Conservation (phyloP, 306 rosid species). For the Aeschynomene evenia region DNA sequence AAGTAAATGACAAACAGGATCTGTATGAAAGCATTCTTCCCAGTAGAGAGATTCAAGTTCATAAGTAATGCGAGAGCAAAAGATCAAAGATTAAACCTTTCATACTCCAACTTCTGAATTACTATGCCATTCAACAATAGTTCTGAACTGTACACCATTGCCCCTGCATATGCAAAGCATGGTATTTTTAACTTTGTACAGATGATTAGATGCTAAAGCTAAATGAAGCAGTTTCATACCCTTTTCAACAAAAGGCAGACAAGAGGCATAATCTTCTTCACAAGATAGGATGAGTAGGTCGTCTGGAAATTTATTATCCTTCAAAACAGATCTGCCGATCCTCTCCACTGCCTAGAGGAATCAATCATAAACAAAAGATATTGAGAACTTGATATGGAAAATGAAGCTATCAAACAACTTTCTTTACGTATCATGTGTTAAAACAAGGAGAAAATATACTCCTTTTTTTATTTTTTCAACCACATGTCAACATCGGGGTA, state of each 20-base stretch:
- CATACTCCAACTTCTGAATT: constrained; percentile 84
- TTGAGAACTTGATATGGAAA: too few relatives aligned
- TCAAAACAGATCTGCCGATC: constrained; percentile 55
- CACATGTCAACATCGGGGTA: neutral
- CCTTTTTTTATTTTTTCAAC: neutral
- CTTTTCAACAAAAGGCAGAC: constrained; percentile 80
- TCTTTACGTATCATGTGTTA: neutral
- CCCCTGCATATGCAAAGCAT: constrained; percentile 58
- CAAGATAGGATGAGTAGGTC: constrained; percentile 81
- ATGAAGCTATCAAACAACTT: neutral
- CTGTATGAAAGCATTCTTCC: constrained; percentile 17
- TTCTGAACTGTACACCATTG: constrained; percentile 78
- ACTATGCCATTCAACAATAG: constrained; percentile 88
- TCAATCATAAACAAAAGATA: neutral
- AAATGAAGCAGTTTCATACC: constrained; percentile 46
- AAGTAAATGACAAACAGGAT: constrained; percentile 3
- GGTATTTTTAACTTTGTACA: constrained; percentile 17
- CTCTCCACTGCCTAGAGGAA: constrained; percentile 67
- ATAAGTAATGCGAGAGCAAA: constrained; percentile 13
- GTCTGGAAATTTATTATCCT: constrained; percentile 56
- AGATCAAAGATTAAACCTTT: constrained; percentile 50
- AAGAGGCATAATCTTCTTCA: constrained; percentile 78
- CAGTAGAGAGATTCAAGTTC: constrained; percentile 4
- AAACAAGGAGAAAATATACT: constrained; percentile 12
- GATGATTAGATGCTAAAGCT: neutral